A percentile compares a stretch with the other conserved stretches of the same genome.
These are phyloP conservation scores for Chenopodium suecicum DNA, from an alignment of 148 eudicot genomes.

Conservation along the genomic window DNA sequence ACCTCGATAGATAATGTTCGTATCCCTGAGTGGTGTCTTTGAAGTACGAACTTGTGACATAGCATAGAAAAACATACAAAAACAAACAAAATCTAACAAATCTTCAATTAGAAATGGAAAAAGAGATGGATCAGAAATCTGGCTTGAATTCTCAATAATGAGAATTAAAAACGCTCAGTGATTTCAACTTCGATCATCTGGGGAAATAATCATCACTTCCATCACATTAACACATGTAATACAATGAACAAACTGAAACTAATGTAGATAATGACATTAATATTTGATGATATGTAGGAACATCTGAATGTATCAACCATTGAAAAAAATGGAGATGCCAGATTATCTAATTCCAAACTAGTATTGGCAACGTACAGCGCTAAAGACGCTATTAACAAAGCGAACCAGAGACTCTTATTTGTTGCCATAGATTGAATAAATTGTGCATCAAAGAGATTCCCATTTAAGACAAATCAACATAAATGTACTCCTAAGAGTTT, in stretches of 20 bases:
- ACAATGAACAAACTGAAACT: too few relatives aligned
- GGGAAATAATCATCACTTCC: slow-evolving; percentile 42
- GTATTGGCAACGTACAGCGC: slow-evolving; percentile 36
- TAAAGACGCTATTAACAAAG: slow-evolving; percentile 21
- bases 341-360: slow-evolving; percentile 24
- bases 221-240: neutral
- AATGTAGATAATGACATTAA: too few relatives aligned
- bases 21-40: too few relatives aligned
- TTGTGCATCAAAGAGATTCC: slow-evolving; percentile 34
- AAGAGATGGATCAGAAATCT: slow-evolving; percentile 36
- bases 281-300: slow-evolving; percentile 14
- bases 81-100: too few relatives aligned
- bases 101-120: too few relatives aligned
- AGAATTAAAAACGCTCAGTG: slow-evolving; percentile 29
- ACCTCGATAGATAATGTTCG: too few relatives aligned
- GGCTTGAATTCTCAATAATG: slow-evolving; percentile 37
- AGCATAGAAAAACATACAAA: too few relatives aligned
- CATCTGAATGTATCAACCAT: slow-evolving; percentile 28
- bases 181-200: slow-evolving; percentile 41
- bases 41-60: too few relatives aligned
- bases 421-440: slow-evolving; percentile 5
- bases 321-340: slow-evolving; percentile 9
- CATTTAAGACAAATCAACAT: slow-evolving; percentile 32
- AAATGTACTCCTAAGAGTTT: neutral
- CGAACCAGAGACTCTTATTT: slow-evolving; percentile 41